Base-by-base conservation (phyloP, 768 basidiomycete genomes). In the Lentinula sp. region DNA sequence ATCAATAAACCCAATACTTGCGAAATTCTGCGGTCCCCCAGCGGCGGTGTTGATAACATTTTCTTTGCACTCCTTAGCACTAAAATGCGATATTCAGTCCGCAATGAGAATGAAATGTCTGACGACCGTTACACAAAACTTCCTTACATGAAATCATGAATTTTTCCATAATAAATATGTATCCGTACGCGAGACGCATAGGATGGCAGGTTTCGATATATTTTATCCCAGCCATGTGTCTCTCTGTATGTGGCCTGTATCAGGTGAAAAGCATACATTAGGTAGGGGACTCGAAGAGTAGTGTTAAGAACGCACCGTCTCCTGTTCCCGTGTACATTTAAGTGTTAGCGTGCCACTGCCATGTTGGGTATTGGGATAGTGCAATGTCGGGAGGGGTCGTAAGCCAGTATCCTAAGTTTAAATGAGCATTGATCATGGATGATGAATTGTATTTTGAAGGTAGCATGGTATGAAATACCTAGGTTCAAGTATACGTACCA, bases 131-230 rank as follows among this genome's bases (percentile, higher is more conserved):
- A 28, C 28, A 28, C 28, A 23, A 3, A 23, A 23, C 1, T 3
- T 23, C 3, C 28, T 28, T 63, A 79, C 78, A 79, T 48, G 61
- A 76, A 75, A 61, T 83, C 81, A 59, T 80, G 72, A 6, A 76
- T 72, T 0, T 68, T 75, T 18, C 81, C 82, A 62, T 78, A 81
- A 39, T 82, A 75, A 32, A 82, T 61, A 62, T 84, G 81, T 1
- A 77, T 73, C 0, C 78, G 79, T 4, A 76, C 50, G 3, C 68
- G 70, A 51, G 68, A 66, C 18, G 75, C 74, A 20, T 77, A 62
- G 10, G 63, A 43, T 3, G 63, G 57, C 10, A 82, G 67, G 20
- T 74, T 64, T 28, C 69, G 57, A 60, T 77, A 81, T 0, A 72
- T 69, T 2, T 75, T 71, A 35, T 67, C 57, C 13, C 65, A 62